Percentiles rank a stretch among this genome's conserved stretches.
Evolutionary conservation across 2,329 filamentous ascomycete genomes (phyloP).

Genomic region (Exophiala viscosa): DNA sequence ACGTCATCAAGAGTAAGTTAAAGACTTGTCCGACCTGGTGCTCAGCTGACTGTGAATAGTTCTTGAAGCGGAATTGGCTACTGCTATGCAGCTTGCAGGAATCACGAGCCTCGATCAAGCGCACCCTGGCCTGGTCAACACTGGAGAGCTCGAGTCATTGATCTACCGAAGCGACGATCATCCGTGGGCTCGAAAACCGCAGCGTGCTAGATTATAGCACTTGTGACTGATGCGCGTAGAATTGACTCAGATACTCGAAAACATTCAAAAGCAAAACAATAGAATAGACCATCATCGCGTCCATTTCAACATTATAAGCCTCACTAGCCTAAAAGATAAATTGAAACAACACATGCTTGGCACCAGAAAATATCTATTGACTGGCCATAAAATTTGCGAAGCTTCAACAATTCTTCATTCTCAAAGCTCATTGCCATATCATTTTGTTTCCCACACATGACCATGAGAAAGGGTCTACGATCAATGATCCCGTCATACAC

Average conservation of each 20-base stretch:
- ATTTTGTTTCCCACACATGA: too few relatives aligned
- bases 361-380: too few relatives aligned
- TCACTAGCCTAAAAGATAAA: too few relatives aligned
- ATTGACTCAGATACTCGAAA: neutral
- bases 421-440: too few relatives aligned
- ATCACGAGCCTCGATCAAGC: slow-evolving; percentile 59
- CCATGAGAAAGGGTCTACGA: too few relatives aligned
- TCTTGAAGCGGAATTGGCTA: slow-evolving; percentile 59
- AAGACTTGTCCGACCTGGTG: slow-evolving; percentile 55
- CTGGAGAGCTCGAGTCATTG: slow-evolving; percentile 22
- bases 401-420: too few relatives aligned
- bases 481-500: too few relatives aligned
- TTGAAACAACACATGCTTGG: too few relatives aligned
- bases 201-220: slow-evolving; percentile 1
- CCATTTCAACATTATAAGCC: too few relatives aligned
- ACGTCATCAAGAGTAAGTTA: slow-evolving; percentile 52
- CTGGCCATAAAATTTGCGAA: too few relatives aligned
- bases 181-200: slow-evolving; percentile 12
- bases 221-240: neutral
- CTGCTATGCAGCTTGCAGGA: slow-evolving; percentile 63
- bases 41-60: slow-evolving; percentile 32
- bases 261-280: neutral
- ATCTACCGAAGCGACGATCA: slow-evolving; percentile 9
- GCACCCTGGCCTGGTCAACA: slow-evolving; percentile 60
- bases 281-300: too few relatives aligned